Evolutionary conservation across 2,329 filamentous ascomycete species (phyloP), one percentile per base, ranked within the genome.

Genomic region (Alternaria infectoria): DNA sequence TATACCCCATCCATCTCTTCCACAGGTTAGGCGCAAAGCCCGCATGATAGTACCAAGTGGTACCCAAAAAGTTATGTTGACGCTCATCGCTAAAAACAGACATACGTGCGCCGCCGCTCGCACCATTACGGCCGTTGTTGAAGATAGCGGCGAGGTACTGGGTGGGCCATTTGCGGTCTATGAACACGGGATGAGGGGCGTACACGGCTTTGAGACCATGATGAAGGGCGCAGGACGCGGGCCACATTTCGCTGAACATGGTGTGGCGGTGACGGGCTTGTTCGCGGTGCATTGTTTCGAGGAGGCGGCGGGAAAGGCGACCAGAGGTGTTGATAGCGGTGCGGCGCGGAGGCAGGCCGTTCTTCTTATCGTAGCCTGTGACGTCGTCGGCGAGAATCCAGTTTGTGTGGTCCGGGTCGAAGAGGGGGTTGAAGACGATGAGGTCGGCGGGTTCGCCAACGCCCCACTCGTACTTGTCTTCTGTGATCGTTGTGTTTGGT

Each of bases 171-270:
- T 83, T 80, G 5, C 85, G 84, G 70, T 88, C 86, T 30, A 87
- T 83, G 72, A 85, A 87, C 13, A 87, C 85, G 0, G 86, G 85
- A 51, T 88, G 86, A 1, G 86, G 86, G 3, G 83, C 84, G 70
- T 90, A 92, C 0, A 92, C 89, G 21, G 90, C 91, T 80, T 94
- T 94, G 72, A 93, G 84, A 1, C 91, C 91, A 73, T 92, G 91
- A 69, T 93, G 91, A 6, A 94, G 82, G 0, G 91, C 90, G 74
- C 89, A 86, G 1, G 86, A 87, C 0, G 90, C 86, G 2, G 91
- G 91, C 80, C 90, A 93, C 91, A 94, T 94, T 78, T 94, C 91
- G 25, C 87, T 88, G 76, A 92, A 93, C 90, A 90, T 93, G 78
- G 84, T 89, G 78, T 89, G 91, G 66, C 88, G 88, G 70, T 87